Evolutionary conservation across 768 basidiomycete genomes (phyloP).

Genomic region (Mycena epipterygia): DNA sequence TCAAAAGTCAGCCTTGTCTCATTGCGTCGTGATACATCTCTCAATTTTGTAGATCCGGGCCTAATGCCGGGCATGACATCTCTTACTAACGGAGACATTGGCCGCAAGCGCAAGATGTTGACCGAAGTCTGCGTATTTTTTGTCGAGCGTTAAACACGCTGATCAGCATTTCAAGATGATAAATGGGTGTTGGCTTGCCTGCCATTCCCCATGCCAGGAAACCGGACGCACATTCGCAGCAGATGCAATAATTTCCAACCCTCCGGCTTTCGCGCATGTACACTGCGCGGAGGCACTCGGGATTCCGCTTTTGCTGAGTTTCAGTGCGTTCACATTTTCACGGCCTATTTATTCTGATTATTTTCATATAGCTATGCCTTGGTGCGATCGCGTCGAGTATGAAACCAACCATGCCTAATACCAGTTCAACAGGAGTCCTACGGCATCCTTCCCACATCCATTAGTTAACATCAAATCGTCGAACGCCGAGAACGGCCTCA

Average conservation of each 20-base stretch:
- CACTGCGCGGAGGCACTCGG: constrained; percentile 77
- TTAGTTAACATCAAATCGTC: constrained; percentile 70
- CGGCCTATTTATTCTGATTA: not conserved
- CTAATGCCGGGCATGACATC: constrained; percentile 71
- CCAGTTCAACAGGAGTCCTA: constrained; percentile 57
- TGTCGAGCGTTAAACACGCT: not conserved
- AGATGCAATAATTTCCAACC: constrained; percentile 78
- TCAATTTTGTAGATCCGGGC: constrained; percentile 64
- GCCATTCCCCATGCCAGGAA: constrained; percentile 60
- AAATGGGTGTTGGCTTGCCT: constrained; percentile 69
- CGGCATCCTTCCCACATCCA: constrained; percentile 70
- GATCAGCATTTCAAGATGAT: constrained; percentile 59
- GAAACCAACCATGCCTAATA: not conserved
- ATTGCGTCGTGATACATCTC: not conserved
- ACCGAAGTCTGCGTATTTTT: constrained; percentile 50
- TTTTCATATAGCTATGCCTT: constrained; percentile 69
- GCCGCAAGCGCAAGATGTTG: constrained; percentile 70
- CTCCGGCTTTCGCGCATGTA: constrained; percentile 75
- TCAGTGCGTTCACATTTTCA: constrained; percentile 60
- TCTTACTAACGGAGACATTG: constrained; percentile 72
- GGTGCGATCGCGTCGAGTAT: constrained; percentile 47
- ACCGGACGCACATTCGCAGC: constrained; percentile 64
- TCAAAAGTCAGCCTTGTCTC: constrained; percentile 63
- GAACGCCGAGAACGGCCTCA: constrained; percentile 66
- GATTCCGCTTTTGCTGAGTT: constrained; percentile 67